Percentiles rank a stretch among this genome's conserved stretches.
Evolutionary conservation across 768 basidiomycete species (phyloP).

Genomic region (Lactarius hengduanensis): DNA sequence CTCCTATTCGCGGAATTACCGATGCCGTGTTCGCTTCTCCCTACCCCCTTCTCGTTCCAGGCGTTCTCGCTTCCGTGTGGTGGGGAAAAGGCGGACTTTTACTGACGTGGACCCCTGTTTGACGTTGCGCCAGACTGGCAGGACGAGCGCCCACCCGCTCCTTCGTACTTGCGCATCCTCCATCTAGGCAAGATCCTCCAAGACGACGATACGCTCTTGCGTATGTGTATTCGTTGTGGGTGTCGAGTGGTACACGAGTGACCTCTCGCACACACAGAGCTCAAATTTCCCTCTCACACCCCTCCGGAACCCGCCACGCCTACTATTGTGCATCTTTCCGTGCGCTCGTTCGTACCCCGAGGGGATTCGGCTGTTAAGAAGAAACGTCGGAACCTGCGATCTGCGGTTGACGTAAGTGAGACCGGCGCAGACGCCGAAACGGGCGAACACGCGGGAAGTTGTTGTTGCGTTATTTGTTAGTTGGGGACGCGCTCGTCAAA

Average conservation of each 20-base stretch:
- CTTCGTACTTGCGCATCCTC: slow-evolving; percentile 71
- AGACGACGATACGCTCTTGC: slow-evolving; percentile 72
- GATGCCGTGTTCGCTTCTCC: background rate
- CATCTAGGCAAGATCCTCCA: slow-evolving; percentile 81
- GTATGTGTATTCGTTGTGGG: slow-evolving; percentile 42
- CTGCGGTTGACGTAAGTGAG: slow-evolving; percentile 24
- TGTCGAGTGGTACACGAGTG: background rate
- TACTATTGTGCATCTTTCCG: slow-evolving; percentile 75
- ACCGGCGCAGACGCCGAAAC: slow-evolving; percentile 3
- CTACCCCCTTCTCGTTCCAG: background rate
- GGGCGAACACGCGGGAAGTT: slow-evolving; percentile 33
- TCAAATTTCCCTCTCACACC: slow-evolving; percentile 35
- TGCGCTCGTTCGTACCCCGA: slow-evolving; percentile 56
- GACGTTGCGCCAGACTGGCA: slow-evolving; percentile 59
- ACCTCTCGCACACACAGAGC: slow-evolving; percentile 32
- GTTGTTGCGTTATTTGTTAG: slow-evolving; percentile 43
- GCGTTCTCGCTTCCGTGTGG: background rate
- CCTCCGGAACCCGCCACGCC: slow-evolving; percentile 38
- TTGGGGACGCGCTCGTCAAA: background rate
- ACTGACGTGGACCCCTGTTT: slow-evolving; percentile 20
- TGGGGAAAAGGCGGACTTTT: background rate
- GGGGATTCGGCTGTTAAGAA: slow-evolving; percentile 50
- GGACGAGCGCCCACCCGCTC: slow-evolving; percentile 73
- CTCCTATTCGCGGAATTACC: background rate
- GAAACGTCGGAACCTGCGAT: slow-evolving; percentile 47